Percentiles rank a stretch among this genome's conserved stretches.
Conservation (phyloP, 768 basidiomycete genomes). For the Lepiota venenata region DNA sequence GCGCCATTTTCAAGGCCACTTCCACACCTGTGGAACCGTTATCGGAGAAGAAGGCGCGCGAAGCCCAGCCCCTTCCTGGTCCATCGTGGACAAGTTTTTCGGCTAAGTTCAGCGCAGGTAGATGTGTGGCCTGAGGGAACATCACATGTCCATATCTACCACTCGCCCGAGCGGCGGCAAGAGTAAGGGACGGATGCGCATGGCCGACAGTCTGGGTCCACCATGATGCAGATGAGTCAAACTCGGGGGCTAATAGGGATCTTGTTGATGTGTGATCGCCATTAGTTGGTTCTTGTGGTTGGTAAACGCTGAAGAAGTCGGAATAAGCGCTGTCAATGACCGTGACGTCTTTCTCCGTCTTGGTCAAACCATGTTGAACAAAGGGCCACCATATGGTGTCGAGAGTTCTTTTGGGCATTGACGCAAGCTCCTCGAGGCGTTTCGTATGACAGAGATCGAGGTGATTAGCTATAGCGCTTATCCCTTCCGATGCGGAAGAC, state of each 20-base stretch:
- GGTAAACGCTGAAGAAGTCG: slow-evolving; percentile 75
- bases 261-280: slow-evolving; percentile 9
- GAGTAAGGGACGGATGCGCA: slow-evolving; percentile 65
- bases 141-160: slow-evolving; percentile 97
- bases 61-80: slow-evolving; percentile 90
- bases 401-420: slow-evolving; percentile 76
- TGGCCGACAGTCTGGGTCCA: slow-evolving; percentile 97
- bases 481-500: slow-evolving; percentile 26
- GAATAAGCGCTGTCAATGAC: slow-evolving; percentile 88
- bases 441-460: slow-evolving; percentile 60
- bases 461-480: slow-evolving; percentile 48
- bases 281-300: slow-evolving; percentile 35
- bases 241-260: slow-evolving; percentile 47
- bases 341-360: slow-evolving; percentile 69
- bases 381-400: slow-evolving; percentile 96
- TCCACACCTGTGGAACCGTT: slow-evolving; percentile 97
- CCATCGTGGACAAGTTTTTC: slow-evolving; percentile 72
- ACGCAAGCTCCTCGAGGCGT: slow-evolving; percentile 71
- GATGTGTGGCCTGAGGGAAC: slow-evolving; percentile 86
- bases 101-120: slow-evolving; percentile 80
- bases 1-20: slow-evolving; percentile 96
- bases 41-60: slow-evolving; percentile 89
- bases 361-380: slow-evolving; percentile 81
- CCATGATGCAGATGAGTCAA: slow-evolving; percentile 96
- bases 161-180: slow-evolving; percentile 86